Conservation (phyloP, 768 basidiomycete species). For the Hemileccinum rubropunctum region DNA sequence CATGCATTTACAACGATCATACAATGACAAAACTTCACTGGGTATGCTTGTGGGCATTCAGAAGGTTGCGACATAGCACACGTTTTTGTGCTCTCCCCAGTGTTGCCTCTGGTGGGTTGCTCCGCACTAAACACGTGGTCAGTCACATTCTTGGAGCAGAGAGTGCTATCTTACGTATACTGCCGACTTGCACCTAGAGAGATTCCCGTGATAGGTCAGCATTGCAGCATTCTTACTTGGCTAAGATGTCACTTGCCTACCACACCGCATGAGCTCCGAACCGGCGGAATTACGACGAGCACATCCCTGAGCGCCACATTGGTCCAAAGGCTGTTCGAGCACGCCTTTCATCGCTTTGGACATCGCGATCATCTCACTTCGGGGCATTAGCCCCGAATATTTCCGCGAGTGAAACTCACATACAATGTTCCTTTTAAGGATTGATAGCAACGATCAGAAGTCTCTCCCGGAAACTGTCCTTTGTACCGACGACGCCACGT, state of each 20-base stretch:
- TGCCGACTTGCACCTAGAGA: slow-evolving; percentile 38
- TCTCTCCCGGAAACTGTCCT: slow-evolving; percentile 33
- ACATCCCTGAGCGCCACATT: slow-evolving; percentile 35
- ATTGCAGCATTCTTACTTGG: background rate
- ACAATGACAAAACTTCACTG: too few relatives aligned
- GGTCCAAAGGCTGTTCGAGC: slow-evolving; percentile 29
- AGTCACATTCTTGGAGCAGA: background rate
- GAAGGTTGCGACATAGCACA: slow-evolving; percentile 34
- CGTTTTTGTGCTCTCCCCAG: slow-evolving; percentile 35
- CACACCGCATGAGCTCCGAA: slow-evolving; percentile 35
- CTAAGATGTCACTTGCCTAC: slow-evolving; percentile 26
- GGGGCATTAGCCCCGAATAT: background rate
- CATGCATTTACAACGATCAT: too few relatives aligned
- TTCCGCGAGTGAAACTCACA: background rate
- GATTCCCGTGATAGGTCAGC: background rate
- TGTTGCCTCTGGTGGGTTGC: slow-evolving; percentile 35
- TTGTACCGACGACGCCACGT: slow-evolving; percentile 31
- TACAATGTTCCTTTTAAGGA: slow-evolving; percentile 31
- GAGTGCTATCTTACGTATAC: slow-evolving; percentile 37
- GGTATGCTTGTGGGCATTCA: slow-evolving; percentile 12
- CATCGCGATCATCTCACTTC: slow-evolving; percentile 31
- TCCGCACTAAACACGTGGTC: slow-evolving; percentile 31
- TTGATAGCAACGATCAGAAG: slow-evolving; percentile 36
- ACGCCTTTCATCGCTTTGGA: slow-evolving; percentile 26
- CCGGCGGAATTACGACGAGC: slow-evolving; percentile 10